These are phyloP conservation scores for Trichaptum fuscoviolaceum DNA, from an alignment of 768 basidiomycete species.

Conservation along the genomic window DNA sequence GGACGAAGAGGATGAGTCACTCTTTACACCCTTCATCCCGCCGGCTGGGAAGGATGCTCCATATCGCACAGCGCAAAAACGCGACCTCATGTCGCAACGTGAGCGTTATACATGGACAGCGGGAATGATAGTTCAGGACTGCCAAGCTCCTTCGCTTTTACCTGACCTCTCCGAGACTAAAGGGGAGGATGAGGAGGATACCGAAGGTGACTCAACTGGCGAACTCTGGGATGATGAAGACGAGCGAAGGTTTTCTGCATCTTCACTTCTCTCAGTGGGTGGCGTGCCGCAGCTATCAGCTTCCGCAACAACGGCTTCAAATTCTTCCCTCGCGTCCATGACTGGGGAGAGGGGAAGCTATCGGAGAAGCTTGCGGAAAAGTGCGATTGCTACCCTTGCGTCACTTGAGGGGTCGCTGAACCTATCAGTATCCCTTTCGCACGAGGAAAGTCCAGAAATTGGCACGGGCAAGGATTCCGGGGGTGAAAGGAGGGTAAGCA, in stretches of 20 bases:
- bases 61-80: not conserved
- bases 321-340: not conserved
- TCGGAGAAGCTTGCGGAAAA: not conserved
- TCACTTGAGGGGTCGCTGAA: not conserved
- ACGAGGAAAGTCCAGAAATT: not conserved
- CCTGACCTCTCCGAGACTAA: not conserved
- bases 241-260: not conserved
- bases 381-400: not conserved
- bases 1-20: not conserved
- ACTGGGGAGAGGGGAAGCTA: not conserved
- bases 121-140: not conserved
- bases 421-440: not conserved
- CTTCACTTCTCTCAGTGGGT: not conserved
- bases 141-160: not conserved
- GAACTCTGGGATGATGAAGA: slow-evolving; percentile 4
- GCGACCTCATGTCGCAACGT: not conserved
- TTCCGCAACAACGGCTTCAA: not conserved
- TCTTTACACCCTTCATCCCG: not conserved
- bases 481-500: not conserved
- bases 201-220: not conserved
- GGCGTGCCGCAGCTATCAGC: not conserved
- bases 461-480: not conserved
- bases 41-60: not conserved
- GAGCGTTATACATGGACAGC: not conserved
- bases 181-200: not conserved